A percentile compares a stretch with the other conserved stretches of the same genome.
These are phyloP conservation scores for Aspergillus uvarum DNA, from an alignment of 2,329 filamentous ascomycete species.

Conservation along the genomic window DNA sequence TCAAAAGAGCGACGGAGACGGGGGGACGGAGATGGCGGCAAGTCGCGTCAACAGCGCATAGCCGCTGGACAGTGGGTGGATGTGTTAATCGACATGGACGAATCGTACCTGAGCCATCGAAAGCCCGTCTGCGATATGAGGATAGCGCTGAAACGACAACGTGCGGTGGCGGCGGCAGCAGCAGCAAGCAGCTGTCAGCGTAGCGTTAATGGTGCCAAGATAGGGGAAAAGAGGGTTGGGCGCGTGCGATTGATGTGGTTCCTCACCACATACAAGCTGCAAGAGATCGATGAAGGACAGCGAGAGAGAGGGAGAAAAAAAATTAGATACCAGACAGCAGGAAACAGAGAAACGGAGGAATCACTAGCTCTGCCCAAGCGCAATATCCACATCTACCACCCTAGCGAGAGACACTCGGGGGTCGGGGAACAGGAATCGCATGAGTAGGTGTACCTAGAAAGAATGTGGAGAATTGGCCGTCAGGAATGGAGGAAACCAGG, in stretches of 20 bases:
- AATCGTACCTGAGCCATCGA: conserved; percentile 14
- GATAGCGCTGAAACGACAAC: conserved; percentile 6
- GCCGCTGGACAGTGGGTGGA: conserved; percentile 10
- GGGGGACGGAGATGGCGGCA: conserved; percentile 14
- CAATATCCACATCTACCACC: not conserved
- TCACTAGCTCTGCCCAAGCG: not conserved
- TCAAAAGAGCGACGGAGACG: conserved; percentile 16
- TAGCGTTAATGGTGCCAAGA: conserved; percentile 17
- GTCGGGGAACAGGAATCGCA: not conserved
- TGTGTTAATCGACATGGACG: conserved; percentile 12
- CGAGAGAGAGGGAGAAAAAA: not conserved
- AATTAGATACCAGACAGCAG: not conserved
- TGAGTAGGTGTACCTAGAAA: not conserved
- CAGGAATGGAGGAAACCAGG: not conserved
- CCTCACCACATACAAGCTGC: conserved; percentile 11
- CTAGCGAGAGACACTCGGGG: not conserved
- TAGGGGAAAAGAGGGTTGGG: conserved; percentile 10
- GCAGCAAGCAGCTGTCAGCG: not conserved
- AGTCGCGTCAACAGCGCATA: conserved; percentile 19
- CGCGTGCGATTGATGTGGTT: conserved; percentile 14
- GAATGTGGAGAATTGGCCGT: not conserved
- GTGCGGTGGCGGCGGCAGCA: not conserved
- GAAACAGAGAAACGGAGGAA: not conserved
- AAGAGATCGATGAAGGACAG: not conserved
- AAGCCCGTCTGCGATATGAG: conserved; percentile 3